A percentile compares a stretch with the other conserved stretches of the same genome.
phyloP scores from a whole-genome alignment of 768 basidiomycete genomes.

The Filobasidium floriforme region DNA sequence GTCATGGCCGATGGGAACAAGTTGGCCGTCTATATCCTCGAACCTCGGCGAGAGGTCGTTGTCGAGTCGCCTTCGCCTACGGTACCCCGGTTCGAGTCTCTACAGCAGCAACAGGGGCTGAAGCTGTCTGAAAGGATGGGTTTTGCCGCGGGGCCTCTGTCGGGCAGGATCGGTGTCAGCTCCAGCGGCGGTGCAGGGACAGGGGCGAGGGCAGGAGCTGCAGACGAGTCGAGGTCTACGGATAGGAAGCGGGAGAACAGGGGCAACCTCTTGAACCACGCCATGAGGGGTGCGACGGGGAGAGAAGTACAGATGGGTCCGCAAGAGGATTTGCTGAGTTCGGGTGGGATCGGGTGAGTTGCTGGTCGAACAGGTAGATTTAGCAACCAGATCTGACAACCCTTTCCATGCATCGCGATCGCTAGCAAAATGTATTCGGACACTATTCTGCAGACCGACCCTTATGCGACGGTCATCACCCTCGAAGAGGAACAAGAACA shows the following conservation, averaged over 20 bases:
- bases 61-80: too few species aligned
- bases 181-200: too few species aligned
- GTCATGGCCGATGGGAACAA: constrained; percentile 75
- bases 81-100: too few species aligned
- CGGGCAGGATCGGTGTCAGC: background rate
- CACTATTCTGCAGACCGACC: constrained; percentile 51
- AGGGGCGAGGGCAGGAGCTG: background rate
- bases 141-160: background rate
- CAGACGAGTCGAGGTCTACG: background rate
- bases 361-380: background rate
- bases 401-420: background rate
- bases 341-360: constrained; percentile 14
- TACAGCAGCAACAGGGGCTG: background rate
- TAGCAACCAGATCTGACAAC: background rate
- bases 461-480: constrained; percentile 31
- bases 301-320: constrained; percentile 19
- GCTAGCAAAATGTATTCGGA: constrained; percentile 79
- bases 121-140: background rate
- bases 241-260: background rate
- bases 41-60: constrained; percentile 5
- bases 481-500: constrained; percentile 21
- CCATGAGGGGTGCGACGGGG: constrained; percentile 8
- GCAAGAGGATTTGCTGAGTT: constrained; percentile 1
- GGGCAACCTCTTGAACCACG: constrained; percentile 10
- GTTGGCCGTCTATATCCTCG: constrained; percentile 58